These are phyloP conservation scores for Geotrichum siamense DNA, from an alignment of 1,139 yeast species.

Conservation along the genomic window DNA sequence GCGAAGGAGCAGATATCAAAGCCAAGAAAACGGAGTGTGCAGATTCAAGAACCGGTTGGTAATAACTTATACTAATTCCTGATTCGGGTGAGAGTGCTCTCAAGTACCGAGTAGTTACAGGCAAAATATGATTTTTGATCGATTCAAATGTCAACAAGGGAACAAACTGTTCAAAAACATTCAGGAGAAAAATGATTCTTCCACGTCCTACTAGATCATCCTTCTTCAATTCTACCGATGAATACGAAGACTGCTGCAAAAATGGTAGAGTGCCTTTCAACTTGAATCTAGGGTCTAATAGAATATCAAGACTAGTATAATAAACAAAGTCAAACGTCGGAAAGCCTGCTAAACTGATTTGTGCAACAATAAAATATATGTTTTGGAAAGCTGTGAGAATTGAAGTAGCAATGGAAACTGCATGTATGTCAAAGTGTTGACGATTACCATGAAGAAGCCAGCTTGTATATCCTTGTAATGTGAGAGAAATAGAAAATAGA, in stretches of 20 bases:
- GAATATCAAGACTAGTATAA: constrained; percentile 44
- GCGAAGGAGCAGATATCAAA: constrained; percentile 14
- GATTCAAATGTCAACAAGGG: constrained; percentile 27
- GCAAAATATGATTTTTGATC: constrained; percentile 32
- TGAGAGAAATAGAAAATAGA: constrained; percentile 46
- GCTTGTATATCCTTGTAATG: constrained; percentile 50
- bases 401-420: constrained; percentile 32
- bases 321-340: constrained; percentile 63
- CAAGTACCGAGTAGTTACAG: constrained; percentile 41
- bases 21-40: constrained; percentile 60
- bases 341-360: constrained; percentile 66
- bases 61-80: constrained; percentile 18
- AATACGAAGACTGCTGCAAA: background rate
- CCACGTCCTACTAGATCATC: constrained; percentile 39
- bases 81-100: constrained; percentile 27
- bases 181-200: constrained; percentile 50
- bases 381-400: constrained; percentile 46
- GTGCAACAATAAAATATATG: constrained; percentile 48
- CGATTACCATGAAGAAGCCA: constrained; percentile 27
- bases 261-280: constrained; percentile 4
- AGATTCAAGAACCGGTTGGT: constrained; percentile 48
- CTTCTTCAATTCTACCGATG: background rate
- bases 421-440: constrained; percentile 18
- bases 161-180: constrained; percentile 51
- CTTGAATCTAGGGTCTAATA: constrained; percentile 32